Conservation (phyloP, 208 protist genomes). For the Herpetomonas samuelpessoai region DNA sequence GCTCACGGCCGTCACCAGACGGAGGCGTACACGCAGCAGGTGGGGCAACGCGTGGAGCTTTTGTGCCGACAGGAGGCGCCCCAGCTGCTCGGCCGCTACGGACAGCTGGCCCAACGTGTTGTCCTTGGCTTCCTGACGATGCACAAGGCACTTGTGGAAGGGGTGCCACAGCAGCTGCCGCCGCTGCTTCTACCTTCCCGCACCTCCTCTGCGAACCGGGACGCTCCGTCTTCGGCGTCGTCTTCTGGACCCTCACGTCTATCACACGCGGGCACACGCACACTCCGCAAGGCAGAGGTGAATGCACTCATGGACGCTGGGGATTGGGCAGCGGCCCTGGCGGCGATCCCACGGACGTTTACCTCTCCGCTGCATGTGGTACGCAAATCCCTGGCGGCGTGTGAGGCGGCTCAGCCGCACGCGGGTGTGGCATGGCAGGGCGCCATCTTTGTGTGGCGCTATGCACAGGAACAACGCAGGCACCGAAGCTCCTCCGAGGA, state of each 20-base stretch:
- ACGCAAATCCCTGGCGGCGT: slow-evolving; percentile 38
- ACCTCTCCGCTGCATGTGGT: slow-evolving; percentile 26
- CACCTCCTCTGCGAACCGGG: slow-evolving; percentile 3
- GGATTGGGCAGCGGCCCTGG: slow-evolving; percentile 53
- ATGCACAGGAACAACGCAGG: not conserved
- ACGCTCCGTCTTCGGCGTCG: not conserved
- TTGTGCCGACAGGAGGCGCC: not conserved
- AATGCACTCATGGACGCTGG: slow-evolving; percentile 36
- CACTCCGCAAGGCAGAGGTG: slow-evolving; percentile 16
- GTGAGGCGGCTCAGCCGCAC: slow-evolving; percentile 13
- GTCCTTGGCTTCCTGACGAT: not conserved
- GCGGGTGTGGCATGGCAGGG: slow-evolving; percentile 20
- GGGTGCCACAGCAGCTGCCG: slow-evolving; percentile 1
- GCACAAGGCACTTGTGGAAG: not conserved
- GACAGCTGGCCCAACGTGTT: not conserved
- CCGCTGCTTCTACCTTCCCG: slow-evolving; percentile 14
- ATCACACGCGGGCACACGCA: not conserved
- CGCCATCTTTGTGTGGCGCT: slow-evolving; percentile 23
- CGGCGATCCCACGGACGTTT: slow-evolving; percentile 17
- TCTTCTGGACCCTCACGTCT: too few species aligned
- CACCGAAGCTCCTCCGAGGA: slow-evolving; percentile 2
- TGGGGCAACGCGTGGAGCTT: not conserved
- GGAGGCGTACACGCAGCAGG: not conserved
- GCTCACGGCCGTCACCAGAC: too few species aligned
- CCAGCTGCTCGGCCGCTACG: not conserved